These are phyloP conservation scores for Musa beccarii DNA, from an alignment of 176 grass and related monocot species.

Conservation along the genomic window DNA sequence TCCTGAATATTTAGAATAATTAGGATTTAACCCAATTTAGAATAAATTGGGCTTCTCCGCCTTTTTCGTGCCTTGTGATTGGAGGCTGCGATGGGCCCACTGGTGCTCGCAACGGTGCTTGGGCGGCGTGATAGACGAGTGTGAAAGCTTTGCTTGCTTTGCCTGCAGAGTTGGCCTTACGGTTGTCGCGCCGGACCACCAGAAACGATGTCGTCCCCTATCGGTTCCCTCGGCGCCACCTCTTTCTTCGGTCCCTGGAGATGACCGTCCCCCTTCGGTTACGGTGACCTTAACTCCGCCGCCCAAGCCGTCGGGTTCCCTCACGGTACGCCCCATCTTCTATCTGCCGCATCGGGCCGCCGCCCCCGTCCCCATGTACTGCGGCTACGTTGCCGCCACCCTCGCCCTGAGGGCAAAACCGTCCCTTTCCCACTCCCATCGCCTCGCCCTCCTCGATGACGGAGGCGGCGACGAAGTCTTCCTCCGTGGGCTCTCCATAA, in stretches of 20 bases:
- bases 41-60: too few species aligned
- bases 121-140: too few species aligned
- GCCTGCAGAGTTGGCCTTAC: neutral
- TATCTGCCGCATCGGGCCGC: neutral
- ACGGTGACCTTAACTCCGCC: neutral
- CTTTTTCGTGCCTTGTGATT: too few species aligned
- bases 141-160: too few species aligned
- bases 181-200: neutral
- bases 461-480: neutral
- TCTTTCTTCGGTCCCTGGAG: neutral
- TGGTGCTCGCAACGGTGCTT: too few species aligned
- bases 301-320: neutral
- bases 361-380: slow-evolving; percentile 9
- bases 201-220: neutral
- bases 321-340: neutral
- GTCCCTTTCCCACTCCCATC: slow-evolving; percentile 1
- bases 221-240: neutral
- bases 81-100: too few species aligned
- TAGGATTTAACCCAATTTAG: too few species aligned
- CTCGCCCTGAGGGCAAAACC: slow-evolving; percentile 21
- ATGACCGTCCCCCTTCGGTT: neutral
- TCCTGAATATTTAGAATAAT: too few species aligned
- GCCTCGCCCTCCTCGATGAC: neutral
- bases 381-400: slow-evolving; percentile 2
- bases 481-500: neutral